Conservation (phyloP, 2,329 filamentous ascomycete species). For the Trichophyton verrucosum region DNA sequence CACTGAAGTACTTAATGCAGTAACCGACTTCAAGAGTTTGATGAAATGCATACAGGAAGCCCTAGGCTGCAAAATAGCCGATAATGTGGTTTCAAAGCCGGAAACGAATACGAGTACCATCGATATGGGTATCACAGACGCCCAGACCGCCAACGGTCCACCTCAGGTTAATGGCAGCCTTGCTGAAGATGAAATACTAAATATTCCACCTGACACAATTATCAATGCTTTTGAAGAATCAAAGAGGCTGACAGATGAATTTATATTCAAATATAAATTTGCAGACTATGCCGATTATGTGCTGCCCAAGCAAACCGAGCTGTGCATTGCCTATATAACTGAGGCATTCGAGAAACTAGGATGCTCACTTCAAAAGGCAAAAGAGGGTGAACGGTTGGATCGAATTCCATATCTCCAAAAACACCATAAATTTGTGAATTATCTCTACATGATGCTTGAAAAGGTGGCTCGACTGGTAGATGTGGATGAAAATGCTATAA, state of each 20-base stretch:
- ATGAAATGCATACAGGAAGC: constrained; percentile 5
- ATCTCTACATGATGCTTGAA: constrained; percentile 6
- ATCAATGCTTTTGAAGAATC: constrained; percentile 5
- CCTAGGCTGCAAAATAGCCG: background rate
- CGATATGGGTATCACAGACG: background rate
- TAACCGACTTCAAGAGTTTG: constrained; percentile 5
- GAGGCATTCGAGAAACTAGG: constrained; percentile 8
- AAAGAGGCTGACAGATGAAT: constrained; percentile 4
- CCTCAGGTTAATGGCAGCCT: background rate
- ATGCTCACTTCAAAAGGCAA: background rate
- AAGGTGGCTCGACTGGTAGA: constrained; percentile 4
- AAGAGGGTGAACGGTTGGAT: background rate
- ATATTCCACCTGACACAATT: background rate
- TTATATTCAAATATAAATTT: constrained; percentile 5
- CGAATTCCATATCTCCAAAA: constrained; percentile 3
- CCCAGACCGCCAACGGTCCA: background rate
- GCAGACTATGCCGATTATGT: constrained; percentile 1
- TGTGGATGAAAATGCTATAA: background rate
- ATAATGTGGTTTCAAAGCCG: background rate
- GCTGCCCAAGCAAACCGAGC: constrained; percentile 5
- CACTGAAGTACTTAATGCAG: constrained; percentile 4
- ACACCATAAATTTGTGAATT: constrained; percentile 10
- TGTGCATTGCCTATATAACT: constrained; percentile 6
- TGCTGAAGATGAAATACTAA: background rate
- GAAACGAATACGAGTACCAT: background rate